Percentiles rank a stretch among this genome's conserved stretches.
phyloP scores from a whole-genome alignment of 768 basidiomycete species.

The Coprinopsis marcescibilis region DNA sequence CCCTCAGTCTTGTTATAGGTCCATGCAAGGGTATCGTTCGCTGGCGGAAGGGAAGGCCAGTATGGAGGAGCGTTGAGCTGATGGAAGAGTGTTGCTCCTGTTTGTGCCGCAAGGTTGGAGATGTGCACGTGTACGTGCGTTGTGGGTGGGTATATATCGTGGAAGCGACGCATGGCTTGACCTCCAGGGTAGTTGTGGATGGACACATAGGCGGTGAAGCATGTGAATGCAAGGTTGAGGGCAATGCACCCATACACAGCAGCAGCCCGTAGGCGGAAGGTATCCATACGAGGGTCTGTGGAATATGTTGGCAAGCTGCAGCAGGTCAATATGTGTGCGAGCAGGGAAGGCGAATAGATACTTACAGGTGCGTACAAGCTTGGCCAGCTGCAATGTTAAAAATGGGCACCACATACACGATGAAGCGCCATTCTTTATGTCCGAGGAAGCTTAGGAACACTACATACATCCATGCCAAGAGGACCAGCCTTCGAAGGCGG shows the following conservation, averaged over 20 bases:
- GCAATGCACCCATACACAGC: constrained; percentile 41
- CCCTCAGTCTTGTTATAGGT: constrained; percentile 82
- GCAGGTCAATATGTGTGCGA: not conserved
- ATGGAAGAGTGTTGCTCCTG: constrained; percentile 84
- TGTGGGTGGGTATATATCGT: constrained; percentile 25
- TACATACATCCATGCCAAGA: constrained; percentile 50
- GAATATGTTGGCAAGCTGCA: constrained; percentile 40
- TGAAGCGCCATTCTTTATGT: constrained; percentile 98
- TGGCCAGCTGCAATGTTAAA: constrained; percentile 77
- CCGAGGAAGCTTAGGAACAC: constrained; percentile 65
- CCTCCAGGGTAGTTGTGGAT: constrained; percentile 88
- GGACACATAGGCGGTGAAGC: constrained; percentile 52
- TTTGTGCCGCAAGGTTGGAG: constrained; percentile 82
- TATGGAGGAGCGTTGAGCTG: constrained; percentile 61
- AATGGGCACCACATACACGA: constrained; percentile 79
- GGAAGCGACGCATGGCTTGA: constrained; percentile 56
- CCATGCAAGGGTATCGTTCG: constrained; percentile 34
- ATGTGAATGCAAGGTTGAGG: constrained; percentile 49
- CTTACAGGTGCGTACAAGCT: constrained; percentile 61
- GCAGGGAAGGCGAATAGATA: not conserved
- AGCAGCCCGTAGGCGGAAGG: constrained; percentile 41
- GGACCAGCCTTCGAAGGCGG: constrained; percentile 44
- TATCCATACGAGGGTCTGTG: constrained; percentile 43
- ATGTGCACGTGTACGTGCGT: constrained; percentile 58
- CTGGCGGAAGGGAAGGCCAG: constrained; percentile 16